phyloP scores from a whole-genome alignment of 495 filamentous ascomycete species.

The Neurospora sp. region DNA sequence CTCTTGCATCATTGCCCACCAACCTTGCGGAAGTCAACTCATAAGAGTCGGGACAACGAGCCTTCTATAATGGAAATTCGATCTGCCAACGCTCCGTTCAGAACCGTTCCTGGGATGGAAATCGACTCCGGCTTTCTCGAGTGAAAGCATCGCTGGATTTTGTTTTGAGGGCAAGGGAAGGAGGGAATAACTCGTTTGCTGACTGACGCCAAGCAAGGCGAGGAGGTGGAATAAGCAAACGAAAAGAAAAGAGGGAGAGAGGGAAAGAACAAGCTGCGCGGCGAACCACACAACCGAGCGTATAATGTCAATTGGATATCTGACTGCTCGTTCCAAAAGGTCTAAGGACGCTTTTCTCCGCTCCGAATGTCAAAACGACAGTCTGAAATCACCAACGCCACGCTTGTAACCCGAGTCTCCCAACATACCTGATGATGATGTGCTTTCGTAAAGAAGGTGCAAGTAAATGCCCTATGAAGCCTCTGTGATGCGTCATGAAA shows the following conservation, averaged over 20 bases:
- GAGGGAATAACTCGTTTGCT: not conserved
- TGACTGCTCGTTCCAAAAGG: constrained; percentile 19
- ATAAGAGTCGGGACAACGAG: constrained; percentile 42
- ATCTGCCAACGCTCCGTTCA: constrained; percentile 56
- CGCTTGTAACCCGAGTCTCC: constrained; percentile 15
- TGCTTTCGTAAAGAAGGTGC: not conserved
- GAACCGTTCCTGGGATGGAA: constrained; percentile 38
- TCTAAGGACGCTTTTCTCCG: constrained; percentile 9
- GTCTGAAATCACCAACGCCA: constrained; percentile 18
- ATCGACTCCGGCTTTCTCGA: constrained; percentile 38
- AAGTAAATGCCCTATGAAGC: constrained; percentile 1
- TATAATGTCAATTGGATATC: constrained; percentile 22
- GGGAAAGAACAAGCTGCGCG: not conserved
- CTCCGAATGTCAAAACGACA: constrained; percentile 9
- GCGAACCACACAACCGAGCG: constrained; percentile 7
- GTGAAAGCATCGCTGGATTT: constrained; percentile 40
- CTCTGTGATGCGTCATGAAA: constrained; percentile 1
- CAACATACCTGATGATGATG: constrained; percentile 5
- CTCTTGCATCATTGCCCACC: constrained; percentile 61
- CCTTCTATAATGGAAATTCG: constrained; percentile 45
- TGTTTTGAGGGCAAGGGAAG: constrained; percentile 6
- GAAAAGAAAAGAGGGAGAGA: not conserved
- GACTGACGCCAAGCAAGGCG: not conserved
- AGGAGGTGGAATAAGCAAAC: not conserved
- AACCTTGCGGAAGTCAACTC: constrained; percentile 33